Percentiles rank a stretch among this genome's conserved stretches.
phyloP scores from a whole-genome alignment of 2,329 filamentous ascomycete genomes.

The Arachnomyces sp. region DNA sequence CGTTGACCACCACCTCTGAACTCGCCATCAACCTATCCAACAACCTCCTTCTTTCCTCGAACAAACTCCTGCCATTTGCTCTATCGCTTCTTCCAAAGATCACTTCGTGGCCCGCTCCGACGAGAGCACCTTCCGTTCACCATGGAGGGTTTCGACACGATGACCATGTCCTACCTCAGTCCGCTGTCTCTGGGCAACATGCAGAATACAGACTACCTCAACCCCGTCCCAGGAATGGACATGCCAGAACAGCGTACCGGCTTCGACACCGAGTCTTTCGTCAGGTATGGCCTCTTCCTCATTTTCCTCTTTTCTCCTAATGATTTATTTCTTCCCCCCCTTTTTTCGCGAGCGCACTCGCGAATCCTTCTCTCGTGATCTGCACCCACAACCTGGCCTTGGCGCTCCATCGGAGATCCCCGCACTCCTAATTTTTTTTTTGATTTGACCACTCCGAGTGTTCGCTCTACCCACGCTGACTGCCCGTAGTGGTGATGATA shows the following conservation, averaged over 20 bases:
- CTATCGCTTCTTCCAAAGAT: neutral
- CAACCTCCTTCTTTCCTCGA: neutral
- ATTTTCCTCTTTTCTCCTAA: conserved; percentile 14
- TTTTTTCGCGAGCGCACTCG: no score
- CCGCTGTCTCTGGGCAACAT: conserved; percentile 50
- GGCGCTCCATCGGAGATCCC: no score
- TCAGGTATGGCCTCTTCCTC: conserved; percentile 40
- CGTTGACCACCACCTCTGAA: conserved; percentile 1
- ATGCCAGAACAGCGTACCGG: conserved; percentile 52
- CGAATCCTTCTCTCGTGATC: neutral
- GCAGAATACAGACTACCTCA: conserved; percentile 40
- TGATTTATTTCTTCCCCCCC: neutral
- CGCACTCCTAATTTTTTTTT: neutral
- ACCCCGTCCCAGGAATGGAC: conserved; percentile 46
- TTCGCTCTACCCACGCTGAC: conserved; percentile 9
- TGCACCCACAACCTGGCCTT: conserved; percentile 3
- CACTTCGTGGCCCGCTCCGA: no score
- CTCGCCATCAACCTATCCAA: no score
- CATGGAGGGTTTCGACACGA: conserved; percentile 54
- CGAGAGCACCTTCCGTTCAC: conserved; percentile 13
- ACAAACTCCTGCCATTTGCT: conserved; percentile 1
- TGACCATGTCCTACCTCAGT: conserved; percentile 56
- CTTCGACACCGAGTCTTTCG: conserved; percentile 54
- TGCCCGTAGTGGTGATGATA: conserved; percentile 43
- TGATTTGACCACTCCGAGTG: conserved; percentile 17